phyloP scores from a whole-genome alignment of 176 grass and related monocot genomes.

The Oryza australiensis region DNA sequence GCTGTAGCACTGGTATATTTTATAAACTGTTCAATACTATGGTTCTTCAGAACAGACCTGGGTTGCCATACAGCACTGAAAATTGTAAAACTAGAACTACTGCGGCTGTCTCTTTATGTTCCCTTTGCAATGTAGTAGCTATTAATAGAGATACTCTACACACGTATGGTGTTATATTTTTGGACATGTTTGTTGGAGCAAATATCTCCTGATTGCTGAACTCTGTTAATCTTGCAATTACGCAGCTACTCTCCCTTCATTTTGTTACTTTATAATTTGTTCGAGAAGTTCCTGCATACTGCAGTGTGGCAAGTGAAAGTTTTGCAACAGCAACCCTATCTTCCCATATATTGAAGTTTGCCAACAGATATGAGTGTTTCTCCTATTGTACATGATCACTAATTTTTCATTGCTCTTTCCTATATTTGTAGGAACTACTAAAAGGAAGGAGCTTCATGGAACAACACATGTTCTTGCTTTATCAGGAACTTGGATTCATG shows the following conservation, averaged over 20 bases:
- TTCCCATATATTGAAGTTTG: slow-evolving; percentile 2
- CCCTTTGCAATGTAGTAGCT: slow-evolving; percentile 26
- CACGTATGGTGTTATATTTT: neutral
- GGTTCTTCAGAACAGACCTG: neutral
- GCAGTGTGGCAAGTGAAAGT: slow-evolving; percentile 14
- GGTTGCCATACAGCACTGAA: neutral
- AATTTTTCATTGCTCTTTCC: slow-evolving; percentile 13
- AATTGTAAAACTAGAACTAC: slow-evolving; percentile 5
- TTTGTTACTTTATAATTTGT: slow-evolving; percentile 20
- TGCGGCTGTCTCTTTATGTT: slow-evolving; percentile 4
- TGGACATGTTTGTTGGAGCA: slow-evolving; percentile 27
- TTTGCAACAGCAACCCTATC: slow-evolving; percentile 1
- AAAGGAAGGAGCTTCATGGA: slow-evolving; percentile 86
- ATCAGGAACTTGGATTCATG: slow-evolving; percentile 74
- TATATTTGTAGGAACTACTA: slow-evolving; percentile 75
- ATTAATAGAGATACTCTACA: slow-evolving; percentile 3
- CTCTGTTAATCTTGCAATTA: neutral
- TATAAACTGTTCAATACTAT: slow-evolving; percentile 8
- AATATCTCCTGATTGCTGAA: slow-evolving; percentile 14
- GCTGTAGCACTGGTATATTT: slow-evolving; percentile 19
- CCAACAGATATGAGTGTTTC: slow-evolving; percentile 2
- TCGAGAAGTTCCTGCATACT: slow-evolving; percentile 27
- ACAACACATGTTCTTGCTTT: slow-evolving; percentile 49
- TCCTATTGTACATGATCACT: slow-evolving; percentile 1
- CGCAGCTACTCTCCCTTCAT: slow-evolving; percentile 5